Evolutionary conservation across 2,329 filamentous ascomycete species (phyloP), one percentile per base, ranked within the genome.

Genomic region (Chaetomium olivaceum): DNA sequence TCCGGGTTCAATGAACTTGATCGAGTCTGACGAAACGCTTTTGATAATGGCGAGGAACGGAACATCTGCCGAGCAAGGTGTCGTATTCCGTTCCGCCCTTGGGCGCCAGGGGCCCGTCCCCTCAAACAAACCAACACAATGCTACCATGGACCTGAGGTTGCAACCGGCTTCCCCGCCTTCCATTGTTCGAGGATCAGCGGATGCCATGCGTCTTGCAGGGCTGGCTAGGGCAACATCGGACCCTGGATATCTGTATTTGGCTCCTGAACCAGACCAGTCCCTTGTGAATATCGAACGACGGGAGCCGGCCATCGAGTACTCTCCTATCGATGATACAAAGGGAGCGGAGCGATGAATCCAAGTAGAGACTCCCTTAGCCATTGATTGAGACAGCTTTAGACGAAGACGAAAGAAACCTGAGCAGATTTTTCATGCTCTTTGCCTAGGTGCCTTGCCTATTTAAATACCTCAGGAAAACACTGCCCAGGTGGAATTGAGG

Each of bases 131-230:
- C 31, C 58, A 43, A 12, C 16, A 27, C 29, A 51, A 62, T 23
- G 29, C 43, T 31, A 64, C 57, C 62, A 56, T 58, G 50, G 36
- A 27, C 12, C 51, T 57, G 39, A 63, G 25, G 52, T 33, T n/a
- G 54, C 31, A 43, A 39, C 25, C 19, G n/a, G 36, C 27, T 60
- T 64, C 62, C 57, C 61, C 61, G 61, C 61, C 33, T 51, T 58
- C 21, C 11, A n/a, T 19, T 62, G 39, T 12, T 16, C 9, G 33
- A 43, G 29, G 43, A 52, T 58, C 31, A 23, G 48, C 8, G 19
- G 55, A 54, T 63, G 54, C n/a, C 61, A 48, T 58, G 54, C 61
- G 43, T 52, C 16, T 61, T 36, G 46, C 59, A 61, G 59, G 59
- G 59, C 59, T 61, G 50, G 59, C 31, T 33, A 54, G 50, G 50